A percentile compares a stretch with the other conserved stretches of the same genome.
These are phyloP conservation scores for Leccinum disarticulatum DNA, from an alignment of 768 basidiomycete genomes.

Conservation along the genomic window DNA sequence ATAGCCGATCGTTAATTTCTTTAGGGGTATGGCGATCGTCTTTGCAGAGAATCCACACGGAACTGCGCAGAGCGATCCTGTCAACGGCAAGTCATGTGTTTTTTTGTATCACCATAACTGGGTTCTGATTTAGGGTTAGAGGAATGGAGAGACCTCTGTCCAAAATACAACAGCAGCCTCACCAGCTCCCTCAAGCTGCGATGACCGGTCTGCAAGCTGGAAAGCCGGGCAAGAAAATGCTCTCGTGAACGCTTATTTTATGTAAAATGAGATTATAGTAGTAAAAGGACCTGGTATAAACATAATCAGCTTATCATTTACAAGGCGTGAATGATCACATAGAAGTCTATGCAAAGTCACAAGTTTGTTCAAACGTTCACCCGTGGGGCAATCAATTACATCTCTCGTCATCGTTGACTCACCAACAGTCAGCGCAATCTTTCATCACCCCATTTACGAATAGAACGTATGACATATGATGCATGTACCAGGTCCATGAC, in stretches of 20 bases:
- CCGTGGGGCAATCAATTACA: too few relatives aligned
- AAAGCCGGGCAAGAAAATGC: neutral
- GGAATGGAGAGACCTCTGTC: conserved; percentile 20
- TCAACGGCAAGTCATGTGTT: neutral
- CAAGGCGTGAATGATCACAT: neutral
- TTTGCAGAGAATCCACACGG: conserved; percentile 35
- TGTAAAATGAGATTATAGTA: neutral
- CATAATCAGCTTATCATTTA: neutral
- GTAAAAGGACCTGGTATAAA: neutral
- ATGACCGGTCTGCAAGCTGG: neutral
- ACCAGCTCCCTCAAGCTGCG: neutral
- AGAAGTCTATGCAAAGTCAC: too few relatives aligned
- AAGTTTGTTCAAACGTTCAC: too few relatives aligned
- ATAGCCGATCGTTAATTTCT: conserved; percentile 37
- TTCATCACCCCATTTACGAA: too few relatives aligned
- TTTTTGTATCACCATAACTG: neutral
- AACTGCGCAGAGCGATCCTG: neutral
- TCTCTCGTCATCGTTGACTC: too few relatives aligned
- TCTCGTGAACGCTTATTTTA: neutral
- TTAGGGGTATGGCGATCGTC: conserved; percentile 39
- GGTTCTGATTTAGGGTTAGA: conserved; percentile 1
- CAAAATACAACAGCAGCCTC: conserved; percentile 9
- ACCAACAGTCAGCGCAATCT: too few relatives aligned
- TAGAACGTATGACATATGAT: too few relatives aligned
- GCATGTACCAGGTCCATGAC: too few relatives aligned